Base-by-base conservation (phyloP, 768 basidiomycete genomes). In the Agaricus blazei region DNA sequence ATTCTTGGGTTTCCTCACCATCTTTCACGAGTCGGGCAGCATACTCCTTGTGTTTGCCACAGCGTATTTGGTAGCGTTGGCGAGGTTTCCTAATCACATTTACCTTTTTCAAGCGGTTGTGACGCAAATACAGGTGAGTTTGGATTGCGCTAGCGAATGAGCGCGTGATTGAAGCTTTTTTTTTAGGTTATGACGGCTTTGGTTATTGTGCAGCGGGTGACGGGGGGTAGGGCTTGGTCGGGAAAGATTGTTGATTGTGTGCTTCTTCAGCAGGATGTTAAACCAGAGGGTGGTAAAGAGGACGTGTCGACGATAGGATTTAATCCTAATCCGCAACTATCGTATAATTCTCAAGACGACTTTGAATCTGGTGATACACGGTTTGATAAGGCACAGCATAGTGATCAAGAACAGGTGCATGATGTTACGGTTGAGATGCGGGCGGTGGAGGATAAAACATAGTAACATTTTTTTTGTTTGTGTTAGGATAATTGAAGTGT, bases 181-280 rank as follows among this genome's bases (percentile, higher is more conserved):
- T n/a, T n/a, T 14, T 19, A 56, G 54, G 54, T 56, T 12, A 44
- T 40, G 38, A 28, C 37, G 6, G 36, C 54, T 23, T 27, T 56
- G 12, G 28, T 50, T 7, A 49, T 56, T 11, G 34, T 56, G 26
- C 54, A 56, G 47, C 54, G 54, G 9, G n/a, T 50, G 5, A 14
- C 37, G 29, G 54, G 15, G 19, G 54, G 54, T 8, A 56, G 24
- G 26, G 38, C 54, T 4, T 56, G 54, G 54, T 49, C 54, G 2
- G 54, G 54, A 9, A 56, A 56, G 27, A 50, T 34, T 2, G 44
- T 56, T 14, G 54, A 56, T 24, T 56, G 54, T 26, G 24, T 56
- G n/a, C 34, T 56, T 31, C 37, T 49, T 19, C 9, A 19, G 19
- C 19, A 34, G 8, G 41, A 47, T 8, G 29, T 26, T 7, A 43